A percentile compares a stretch with the other conserved stretches of the same genome.
Conservation (phyloP, 768 basidiomycete genomes). For the Kwoniella heveanensis region DNA sequence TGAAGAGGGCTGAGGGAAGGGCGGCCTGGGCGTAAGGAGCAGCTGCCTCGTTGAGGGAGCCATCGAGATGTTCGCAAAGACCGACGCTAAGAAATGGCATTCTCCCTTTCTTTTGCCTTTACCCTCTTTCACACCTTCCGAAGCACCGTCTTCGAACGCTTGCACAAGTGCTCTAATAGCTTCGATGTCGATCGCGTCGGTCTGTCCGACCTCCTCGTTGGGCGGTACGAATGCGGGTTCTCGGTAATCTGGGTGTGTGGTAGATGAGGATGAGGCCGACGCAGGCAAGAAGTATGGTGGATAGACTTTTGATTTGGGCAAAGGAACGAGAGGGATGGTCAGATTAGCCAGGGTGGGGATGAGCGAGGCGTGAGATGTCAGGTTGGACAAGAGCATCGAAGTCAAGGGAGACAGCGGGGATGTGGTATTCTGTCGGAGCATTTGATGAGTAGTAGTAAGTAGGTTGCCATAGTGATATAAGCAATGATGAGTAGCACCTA, state of each 20-base stretch:
- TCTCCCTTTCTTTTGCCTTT: conserved; percentile 68
- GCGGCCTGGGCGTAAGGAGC: conserved; percentile 71
- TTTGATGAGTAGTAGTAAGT: not conserved
- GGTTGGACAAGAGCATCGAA: conserved; percentile 95
- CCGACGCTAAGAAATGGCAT: conserved; percentile 87
- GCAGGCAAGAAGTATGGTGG: conserved; percentile 70
- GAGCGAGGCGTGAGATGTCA: conserved; percentile 72
- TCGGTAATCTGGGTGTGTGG: conserved; percentile 65
- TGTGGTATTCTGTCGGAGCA: conserved; percentile 79
- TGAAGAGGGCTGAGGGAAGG: conserved; percentile 59
- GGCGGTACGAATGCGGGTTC: conserved; percentile 61
- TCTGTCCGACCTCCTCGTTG: conserved; percentile 47
- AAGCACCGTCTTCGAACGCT: conserved; percentile 78
- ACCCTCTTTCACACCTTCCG: conserved; percentile 61
- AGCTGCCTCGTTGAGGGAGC: conserved; percentile 74
- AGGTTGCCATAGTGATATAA: not conserved
- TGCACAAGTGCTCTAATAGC: conserved; percentile 84
- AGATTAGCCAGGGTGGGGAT: conserved; percentile 68
- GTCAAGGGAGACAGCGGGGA: conserved; percentile 90
- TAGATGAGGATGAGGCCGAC: conserved; percentile 77
- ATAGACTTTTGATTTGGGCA: conserved; percentile 47
- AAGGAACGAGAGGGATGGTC: conserved; percentile 63
- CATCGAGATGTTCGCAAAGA: conserved; percentile 86
- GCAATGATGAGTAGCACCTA: conserved; percentile 58
- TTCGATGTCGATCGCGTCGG: conserved; percentile 58